Percentiles rank a stretch among this genome's conserved stretches.
These are phyloP conservation scores for Saccharomycopsis olivae DNA, from an alignment of 805 yeast genomes.

Conservation along the genomic window DNA sequence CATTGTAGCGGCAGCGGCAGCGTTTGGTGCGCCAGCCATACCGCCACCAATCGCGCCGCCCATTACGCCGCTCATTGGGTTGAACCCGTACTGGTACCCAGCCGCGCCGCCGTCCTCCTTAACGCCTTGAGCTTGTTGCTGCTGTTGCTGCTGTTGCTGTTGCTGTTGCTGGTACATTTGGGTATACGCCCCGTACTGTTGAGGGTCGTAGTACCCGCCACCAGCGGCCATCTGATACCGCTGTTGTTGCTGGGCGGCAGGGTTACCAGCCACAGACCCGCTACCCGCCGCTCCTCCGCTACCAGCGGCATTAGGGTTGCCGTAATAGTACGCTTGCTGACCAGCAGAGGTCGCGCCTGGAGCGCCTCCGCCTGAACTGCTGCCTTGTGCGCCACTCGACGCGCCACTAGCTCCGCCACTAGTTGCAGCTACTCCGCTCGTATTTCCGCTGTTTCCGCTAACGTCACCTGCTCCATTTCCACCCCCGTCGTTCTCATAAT, in stretches of 20 bases:
- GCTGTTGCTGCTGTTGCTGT: neutral
- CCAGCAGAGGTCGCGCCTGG: neutral
- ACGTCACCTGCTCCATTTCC: no score
- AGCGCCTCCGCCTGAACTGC: no score
- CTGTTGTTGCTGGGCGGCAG: conserved; percentile 3
- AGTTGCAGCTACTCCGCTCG: no score
- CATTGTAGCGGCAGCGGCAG: conserved; percentile 4
- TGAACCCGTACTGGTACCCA: neutral
- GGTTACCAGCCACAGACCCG: neutral
- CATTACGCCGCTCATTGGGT: neutral
- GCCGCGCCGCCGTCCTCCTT: neutral
- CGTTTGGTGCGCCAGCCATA: conserved; percentile 1
- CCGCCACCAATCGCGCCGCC: neutral
- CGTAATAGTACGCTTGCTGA: neutral
- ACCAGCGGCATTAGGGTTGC: neutral
- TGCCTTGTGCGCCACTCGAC: no score
- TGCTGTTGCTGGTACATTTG: neutral
- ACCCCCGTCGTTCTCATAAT: no score
- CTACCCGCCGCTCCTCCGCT: neutral
- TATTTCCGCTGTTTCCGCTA: no score
- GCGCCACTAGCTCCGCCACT: no score
- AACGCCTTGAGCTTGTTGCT: neutral
- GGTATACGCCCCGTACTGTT: neutral
- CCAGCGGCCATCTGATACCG: neutral
- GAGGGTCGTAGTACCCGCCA: neutral